Percentiles rank a stretch among this genome's conserved stretches.
Evolutionary conservation across 169 alveolate species (phyloP).

Genomic region (Plasmodium knowlesi): DNA sequence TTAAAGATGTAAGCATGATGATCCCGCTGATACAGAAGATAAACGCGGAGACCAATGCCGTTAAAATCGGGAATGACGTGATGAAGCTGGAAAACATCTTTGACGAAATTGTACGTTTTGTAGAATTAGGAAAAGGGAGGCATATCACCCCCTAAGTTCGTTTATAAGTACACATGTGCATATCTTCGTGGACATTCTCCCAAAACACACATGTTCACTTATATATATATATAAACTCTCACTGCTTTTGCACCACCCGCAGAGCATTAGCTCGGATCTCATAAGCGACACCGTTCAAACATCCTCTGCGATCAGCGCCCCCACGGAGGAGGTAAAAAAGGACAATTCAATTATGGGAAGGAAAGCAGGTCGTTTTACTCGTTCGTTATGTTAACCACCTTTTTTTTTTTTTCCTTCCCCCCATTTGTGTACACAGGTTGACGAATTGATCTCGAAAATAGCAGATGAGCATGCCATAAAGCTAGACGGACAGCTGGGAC

Average conservation of each 20-base stretch:
- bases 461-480: slow-evolving; percentile 70
- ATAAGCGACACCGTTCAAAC: slow-evolving; percentile 68
- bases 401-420: slow-evolving; percentile 14
- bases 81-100: slow-evolving; percentile 58
- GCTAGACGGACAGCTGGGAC: slow-evolving; percentile 64
- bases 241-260: neutral
- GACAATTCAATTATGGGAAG: neutral
- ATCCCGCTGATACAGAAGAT: slow-evolving; percentile 65
- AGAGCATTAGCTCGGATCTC: slow-evolving; percentile 52
- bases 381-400: neutral
- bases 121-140: neutral
- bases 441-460: slow-evolving; percentile 63
- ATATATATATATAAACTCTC: neutral
- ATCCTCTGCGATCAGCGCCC: slow-evolving; percentile 58
- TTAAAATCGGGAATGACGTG: slow-evolving; percentile 64
- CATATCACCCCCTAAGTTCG: neutral
- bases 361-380: neutral
- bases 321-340: slow-evolving; percentile 60
- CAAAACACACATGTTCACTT: neutral
- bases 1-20: slow-evolving; percentile 57
- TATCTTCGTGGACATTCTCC: neutral
- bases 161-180: neutral
- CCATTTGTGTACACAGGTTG: slow-evolving; percentile 5
- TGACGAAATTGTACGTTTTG: slow-evolving; percentile 51
- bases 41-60: slow-evolving; percentile 63